Conservation (phyloP, 352 stramenopile species). For the Plasmopara viticola region DNA sequence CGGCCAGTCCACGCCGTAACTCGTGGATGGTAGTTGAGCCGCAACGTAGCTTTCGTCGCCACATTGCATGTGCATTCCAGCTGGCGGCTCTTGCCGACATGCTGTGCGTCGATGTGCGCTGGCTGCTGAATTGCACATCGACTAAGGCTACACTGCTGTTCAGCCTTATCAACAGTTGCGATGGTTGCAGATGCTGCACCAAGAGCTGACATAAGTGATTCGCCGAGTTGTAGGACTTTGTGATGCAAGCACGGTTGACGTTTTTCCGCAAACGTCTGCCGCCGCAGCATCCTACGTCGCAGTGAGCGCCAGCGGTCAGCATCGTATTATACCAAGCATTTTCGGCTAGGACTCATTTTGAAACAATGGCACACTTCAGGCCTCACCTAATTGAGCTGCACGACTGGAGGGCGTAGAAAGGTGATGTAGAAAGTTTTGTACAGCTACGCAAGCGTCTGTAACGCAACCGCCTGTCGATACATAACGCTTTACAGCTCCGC, state of each 20-base stretch:
- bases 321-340: neutral
- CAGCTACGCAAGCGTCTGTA: neutral
- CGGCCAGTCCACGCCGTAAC: neutral
- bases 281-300: neutral
- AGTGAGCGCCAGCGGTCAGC: neutral
- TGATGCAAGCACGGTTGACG: neutral
- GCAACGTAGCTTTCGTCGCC: neutral
- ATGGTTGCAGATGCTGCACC: neutral
- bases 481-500: neutral
- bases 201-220: neutral
- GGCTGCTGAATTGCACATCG: neutral
- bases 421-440: neutral
- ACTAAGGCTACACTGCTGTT: neutral
- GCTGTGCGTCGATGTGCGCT: neutral
- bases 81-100: neutral
- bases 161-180: neutral
- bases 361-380: neutral
- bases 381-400: neutral
- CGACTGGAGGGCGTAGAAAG: neutral
- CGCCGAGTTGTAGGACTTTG: neutral
- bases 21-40: neutral
- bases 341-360: neutral
- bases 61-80: neutral
- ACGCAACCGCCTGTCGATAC: neutral
- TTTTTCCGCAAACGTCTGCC: neutral